Conservation (phyloP, 495 filamentous ascomycete genomes). For the Daldinia decipiens region DNA sequence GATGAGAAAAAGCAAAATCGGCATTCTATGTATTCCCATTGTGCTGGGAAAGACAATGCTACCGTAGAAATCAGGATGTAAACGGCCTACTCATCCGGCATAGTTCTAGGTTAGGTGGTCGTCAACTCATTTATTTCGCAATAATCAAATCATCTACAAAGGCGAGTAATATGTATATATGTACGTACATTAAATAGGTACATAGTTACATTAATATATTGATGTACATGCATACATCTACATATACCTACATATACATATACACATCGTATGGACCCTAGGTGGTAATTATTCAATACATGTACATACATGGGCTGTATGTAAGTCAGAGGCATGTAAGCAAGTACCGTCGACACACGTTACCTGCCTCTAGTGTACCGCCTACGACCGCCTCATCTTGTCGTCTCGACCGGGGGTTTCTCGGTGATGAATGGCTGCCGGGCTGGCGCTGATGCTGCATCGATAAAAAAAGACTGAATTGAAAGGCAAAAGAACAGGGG, state of each 20-base stretch:
- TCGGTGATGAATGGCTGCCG: constrained; percentile 39
- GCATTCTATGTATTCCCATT: constrained; percentile 32
- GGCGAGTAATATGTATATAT: neutral
- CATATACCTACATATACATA: neutral
- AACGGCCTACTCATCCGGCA: constrained; percentile 32
- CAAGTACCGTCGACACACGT: neutral
- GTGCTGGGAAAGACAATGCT: constrained; percentile 30
- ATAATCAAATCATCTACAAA: neutral
- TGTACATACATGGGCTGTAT: neutral
- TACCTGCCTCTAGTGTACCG: neutral
- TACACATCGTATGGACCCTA: neutral
- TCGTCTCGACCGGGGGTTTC: constrained; percentile 33
- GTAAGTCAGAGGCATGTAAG: constrained; percentile 3
- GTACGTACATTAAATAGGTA: neutral
- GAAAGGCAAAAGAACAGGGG: neutral
- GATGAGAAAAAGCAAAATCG: constrained; percentile 36
- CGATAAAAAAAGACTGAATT: constrained; percentile 37
- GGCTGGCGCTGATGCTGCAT: constrained; percentile 18
- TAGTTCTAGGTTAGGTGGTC: neutral
- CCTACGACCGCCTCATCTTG: constrained; percentile 5
- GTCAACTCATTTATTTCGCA: constrained; percentile 14
- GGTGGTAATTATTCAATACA: neutral
- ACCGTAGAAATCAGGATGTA: constrained; percentile 28
- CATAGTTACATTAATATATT: neutral
- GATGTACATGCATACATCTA: neutral